Base-by-base conservation (phyloP, 345 rosid species). In the Cardamine occulta region DNA sequence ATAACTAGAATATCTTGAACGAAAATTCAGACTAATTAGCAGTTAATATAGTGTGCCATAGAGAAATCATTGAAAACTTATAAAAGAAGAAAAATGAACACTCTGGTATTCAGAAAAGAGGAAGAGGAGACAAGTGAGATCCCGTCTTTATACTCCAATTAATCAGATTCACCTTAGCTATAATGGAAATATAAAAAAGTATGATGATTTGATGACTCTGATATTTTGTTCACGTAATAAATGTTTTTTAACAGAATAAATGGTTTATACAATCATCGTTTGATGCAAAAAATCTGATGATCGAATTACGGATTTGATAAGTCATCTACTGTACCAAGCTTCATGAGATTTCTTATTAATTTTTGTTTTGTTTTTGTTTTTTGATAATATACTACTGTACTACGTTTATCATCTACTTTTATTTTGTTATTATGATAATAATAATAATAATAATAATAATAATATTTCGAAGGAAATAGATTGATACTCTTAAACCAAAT, bases 81-180 rank as follows among this genome's bases (percentile, higher is more conserved):
- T 2, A 29, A 57, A 1, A 45, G 8, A 44, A 44, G 49, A 56
- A 31, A 31, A 49, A 11, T 19, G 35, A 72, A 60, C 6, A 19
- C 14, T 34, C 5, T 34, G 24, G 24, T 47, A 59, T 59, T 8
- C 24, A 21, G 18, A 35, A 40, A 54, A 23, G 23, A 18, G 10
- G 4, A 47, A 32, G 35, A 61, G 39, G 26, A 40, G 66, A 72
- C 61, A 40, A 73, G 39, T 53, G 51, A 62, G 62, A 63, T 44
- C 44, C 44, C n/a, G 32, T 73, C 54, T 21, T 23, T 52, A 31
- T 28, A 52, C 53, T 39, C 51, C 49, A 62, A 40, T 63, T 47
- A 29, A 73, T 73, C 70, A 29, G 63, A 73, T 73, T 73, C 70
- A 54, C 70, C 35, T 54, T 63, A 73, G 70, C 77, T 63, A 63